Percentiles rank a stretch among this genome's conserved stretches.
phyloP scores from a whole-genome alignment of 2,329 filamentous ascomycete genomes.

The Chaetomium sp. region DNA sequence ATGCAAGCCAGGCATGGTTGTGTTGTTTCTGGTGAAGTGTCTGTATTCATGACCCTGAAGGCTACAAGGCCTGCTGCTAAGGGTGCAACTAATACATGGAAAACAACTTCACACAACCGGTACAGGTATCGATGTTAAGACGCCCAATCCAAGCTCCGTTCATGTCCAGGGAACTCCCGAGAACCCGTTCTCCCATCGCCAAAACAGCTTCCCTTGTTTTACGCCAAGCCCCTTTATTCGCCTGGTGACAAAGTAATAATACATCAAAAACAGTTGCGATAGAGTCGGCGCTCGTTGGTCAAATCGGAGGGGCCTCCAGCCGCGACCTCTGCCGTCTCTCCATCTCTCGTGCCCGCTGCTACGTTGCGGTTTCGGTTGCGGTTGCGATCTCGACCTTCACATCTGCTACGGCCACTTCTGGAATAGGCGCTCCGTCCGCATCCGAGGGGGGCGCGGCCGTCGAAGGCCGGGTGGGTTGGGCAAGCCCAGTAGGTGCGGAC shows the following conservation, averaged over 20 bases:
- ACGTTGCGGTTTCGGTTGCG: too few species aligned
- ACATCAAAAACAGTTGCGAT: not conserved
- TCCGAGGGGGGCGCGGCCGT: not conserved
- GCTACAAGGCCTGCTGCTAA: not conserved
- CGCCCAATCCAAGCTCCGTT: not conserved
- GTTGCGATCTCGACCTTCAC: not conserved
- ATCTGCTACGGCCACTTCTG: not conserved
- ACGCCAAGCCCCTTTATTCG: constrained; percentile 1
- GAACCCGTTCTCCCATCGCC: not conserved
- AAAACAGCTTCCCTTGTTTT: not conserved
- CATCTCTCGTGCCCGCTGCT: not conserved
- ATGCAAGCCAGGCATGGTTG: not conserved
- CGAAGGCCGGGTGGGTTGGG: not conserved
- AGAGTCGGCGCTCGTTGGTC: not conserved
- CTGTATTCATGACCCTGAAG: not conserved
- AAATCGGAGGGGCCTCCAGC: not conserved
- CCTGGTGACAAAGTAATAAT: not conserved
- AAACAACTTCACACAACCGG: not conserved
- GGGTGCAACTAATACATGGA: not conserved
- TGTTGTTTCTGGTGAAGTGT: not conserved
- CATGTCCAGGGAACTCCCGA: not conserved
- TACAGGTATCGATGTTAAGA: not conserved
- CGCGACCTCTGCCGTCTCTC: not conserved
- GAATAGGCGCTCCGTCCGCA: not conserved
- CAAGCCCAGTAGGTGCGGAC: not conserved